phyloP scores from a whole-genome alignment of 1,284 basidiomycete species.

The Binderoboletus segoi region DNA sequence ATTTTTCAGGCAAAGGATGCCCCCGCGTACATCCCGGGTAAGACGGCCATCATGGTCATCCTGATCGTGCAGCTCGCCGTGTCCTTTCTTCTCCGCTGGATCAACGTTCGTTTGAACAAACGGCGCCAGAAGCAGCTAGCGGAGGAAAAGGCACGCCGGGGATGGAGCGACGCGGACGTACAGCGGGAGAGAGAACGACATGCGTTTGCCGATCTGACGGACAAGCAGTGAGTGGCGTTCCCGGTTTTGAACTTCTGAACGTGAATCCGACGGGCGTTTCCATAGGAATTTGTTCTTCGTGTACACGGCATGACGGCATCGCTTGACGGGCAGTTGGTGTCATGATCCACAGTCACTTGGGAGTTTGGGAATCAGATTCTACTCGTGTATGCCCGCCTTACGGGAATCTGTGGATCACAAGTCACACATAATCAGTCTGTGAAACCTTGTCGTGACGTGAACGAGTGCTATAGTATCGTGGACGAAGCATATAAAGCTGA shows the following conservation, averaged over 20 bases:
- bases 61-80: slow-evolving; percentile 26
- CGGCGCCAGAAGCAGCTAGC: slow-evolving; percentile 17
- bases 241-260: not conserved
- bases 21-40: slow-evolving; percentile 39
- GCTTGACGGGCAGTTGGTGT: not conserved
- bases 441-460: slow-evolving; percentile 23
- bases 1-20: slow-evolving; percentile 39
- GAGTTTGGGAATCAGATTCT: slow-evolving; percentile 3
- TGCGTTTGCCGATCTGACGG: slow-evolving; percentile 41
- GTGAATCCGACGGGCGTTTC: slow-evolving; percentile 2
- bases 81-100: slow-evolving; percentile 25
- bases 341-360: not conserved
- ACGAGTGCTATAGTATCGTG: slow-evolving; percentile 2
- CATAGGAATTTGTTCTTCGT: slow-evolving; percentile 29
- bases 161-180: slow-evolving; percentile 39
- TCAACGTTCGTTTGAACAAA: slow-evolving; percentile 30
- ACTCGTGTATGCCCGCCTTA: slow-evolving; percentile 4
- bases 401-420: slow-evolving; percentile 1
- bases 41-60: slow-evolving; percentile 35
- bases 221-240: slow-evolving; percentile 29
- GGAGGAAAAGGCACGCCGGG: slow-evolving; percentile 21
- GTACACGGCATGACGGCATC: slow-evolving; percentile 20
- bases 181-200: slow-evolving; percentile 33
- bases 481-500: slow-evolving; percentile 19
- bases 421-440: not conserved